These are phyloP conservation scores for Cutaneotrichosporon mucoides DNA, from an alignment of 1,284 basidiomycete genomes.

Conservation along the genomic window DNA sequence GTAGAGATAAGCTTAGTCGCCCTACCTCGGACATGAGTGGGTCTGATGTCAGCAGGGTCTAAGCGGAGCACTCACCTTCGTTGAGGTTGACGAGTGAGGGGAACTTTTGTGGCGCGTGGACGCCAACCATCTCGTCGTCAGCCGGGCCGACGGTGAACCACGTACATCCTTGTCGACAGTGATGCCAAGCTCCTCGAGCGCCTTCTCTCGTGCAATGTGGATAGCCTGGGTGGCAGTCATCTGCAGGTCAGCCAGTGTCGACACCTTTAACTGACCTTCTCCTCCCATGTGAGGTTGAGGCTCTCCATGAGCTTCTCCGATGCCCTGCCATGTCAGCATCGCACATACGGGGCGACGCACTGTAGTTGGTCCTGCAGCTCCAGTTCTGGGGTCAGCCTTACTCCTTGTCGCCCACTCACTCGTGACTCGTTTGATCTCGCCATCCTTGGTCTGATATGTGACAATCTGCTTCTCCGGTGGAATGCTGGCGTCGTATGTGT, in stretches of 20 bases:
- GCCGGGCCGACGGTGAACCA: no score
- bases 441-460: conserved; percentile 87
- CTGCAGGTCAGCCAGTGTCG: conserved; percentile 30
- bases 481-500: conserved; percentile 77
- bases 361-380: conserved; percentile 4
- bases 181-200: conserved; percentile 94
- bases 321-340: conserved; percentile 42
- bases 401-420: conserved; percentile 39
- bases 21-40: conserved; percentile 50
- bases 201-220: conserved; percentile 93
- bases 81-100: conserved; percentile 95
- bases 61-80: conserved; percentile 51
- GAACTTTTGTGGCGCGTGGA: conserved; percentile 99
- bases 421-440: conserved; percentile 89
- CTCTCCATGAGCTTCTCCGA: conserved; percentile 96
- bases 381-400: background rate
- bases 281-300: conserved; percentile 96
- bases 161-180: conserved; percentile 73
- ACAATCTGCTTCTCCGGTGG: conserved; percentile 95
- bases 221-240: conserved; percentile 85
- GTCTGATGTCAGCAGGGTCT: conserved; percentile 13
- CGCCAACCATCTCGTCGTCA: conserved; percentile 46
- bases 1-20: no score
- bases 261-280: conserved; percentile 56
- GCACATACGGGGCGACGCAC: no score